A percentile compares a stretch with the other conserved stretches of the same genome.
These are phyloP conservation scores for Dryas integrifolia DNA, from an alignment of 331 rosid species.

Conservation along the genomic window DNA sequence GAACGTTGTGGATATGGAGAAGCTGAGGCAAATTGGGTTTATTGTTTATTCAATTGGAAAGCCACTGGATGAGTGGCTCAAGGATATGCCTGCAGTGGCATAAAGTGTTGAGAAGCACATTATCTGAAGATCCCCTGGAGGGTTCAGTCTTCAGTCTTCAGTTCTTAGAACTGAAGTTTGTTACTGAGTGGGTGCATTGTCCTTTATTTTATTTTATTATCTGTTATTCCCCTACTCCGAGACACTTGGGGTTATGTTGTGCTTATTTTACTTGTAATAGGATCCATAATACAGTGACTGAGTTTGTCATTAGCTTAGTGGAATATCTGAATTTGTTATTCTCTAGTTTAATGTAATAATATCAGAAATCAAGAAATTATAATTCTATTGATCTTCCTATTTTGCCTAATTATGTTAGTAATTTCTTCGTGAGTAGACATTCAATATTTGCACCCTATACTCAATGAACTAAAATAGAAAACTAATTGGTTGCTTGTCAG, in stretches of 20 bases:
- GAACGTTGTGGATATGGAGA: constrained; percentile 56
- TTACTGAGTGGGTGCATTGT: neutral
- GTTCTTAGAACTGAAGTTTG: neutral
- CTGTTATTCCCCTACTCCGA: constrained; percentile 1
- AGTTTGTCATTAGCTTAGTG: neutral
- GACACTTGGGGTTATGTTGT: neutral
- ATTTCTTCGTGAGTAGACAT: too few relatives aligned
- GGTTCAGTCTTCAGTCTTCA: neutral
- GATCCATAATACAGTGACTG: constrained; percentile 2
- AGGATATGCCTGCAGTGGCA: constrained; percentile 92
- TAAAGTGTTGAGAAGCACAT: constrained; percentile 24
- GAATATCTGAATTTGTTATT: constrained; percentile 14
- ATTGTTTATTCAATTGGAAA: constrained; percentile 85
- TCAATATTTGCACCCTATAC: too few relatives aligned
- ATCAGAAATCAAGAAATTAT: constrained; percentile 7
- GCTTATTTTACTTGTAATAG: constrained; percentile 2
- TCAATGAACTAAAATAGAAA: too few relatives aligned
- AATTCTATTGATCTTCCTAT: neutral
- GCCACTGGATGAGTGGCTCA: constrained; percentile 86
- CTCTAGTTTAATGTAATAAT: constrained; percentile 9
- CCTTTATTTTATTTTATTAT: neutral
- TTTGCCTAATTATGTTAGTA: neutral
- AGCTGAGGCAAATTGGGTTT: constrained; percentile 79
- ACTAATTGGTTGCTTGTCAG: too few relatives aligned
- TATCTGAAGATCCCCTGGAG: constrained; percentile 4